Percentiles rank a stretch among this genome's conserved stretches.
Evolutionary conservation across 2,329 filamentous ascomycete species (phyloP).

Genomic region (Trichoderma polysporum): DNA sequence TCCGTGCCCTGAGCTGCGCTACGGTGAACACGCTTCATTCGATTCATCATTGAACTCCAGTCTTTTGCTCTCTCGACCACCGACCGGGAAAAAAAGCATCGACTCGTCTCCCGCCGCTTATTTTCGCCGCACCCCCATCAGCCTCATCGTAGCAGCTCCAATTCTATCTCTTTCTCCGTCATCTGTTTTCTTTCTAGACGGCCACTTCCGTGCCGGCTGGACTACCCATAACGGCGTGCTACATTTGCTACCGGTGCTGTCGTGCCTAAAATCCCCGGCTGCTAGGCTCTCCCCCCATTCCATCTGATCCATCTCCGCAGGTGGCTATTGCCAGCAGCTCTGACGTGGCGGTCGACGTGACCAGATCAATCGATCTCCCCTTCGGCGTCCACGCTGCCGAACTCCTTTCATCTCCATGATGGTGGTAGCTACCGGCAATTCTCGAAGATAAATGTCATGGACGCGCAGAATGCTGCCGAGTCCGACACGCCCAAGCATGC

Average conservation of each 20-base stretch:
- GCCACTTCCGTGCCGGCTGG: slow-evolving; percentile 2
- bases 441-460: slow-evolving; percentile 63
- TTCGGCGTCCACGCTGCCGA: slow-evolving; percentile 21
- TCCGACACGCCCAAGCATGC: slow-evolving; percentile 60
- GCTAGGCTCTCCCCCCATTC: slow-evolving; percentile 1
- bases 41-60: slow-evolving; percentile 9
- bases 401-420: slow-evolving; percentile 49
- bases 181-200: not conserved
- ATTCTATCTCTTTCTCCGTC: not conserved
- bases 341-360: slow-evolving; percentile 19
- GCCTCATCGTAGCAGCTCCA: not conserved
- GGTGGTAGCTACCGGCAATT: slow-evolving; percentile 53
- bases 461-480: slow-evolving; percentile 67
- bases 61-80: slow-evolving; percentile 12
- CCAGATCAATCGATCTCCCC: slow-evolving; percentile 20
- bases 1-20: slow-evolving; percentile 17
- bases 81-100: slow-evolving; percentile 9
- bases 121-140: slow-evolving; percentile 2
- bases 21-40: slow-evolving; percentile 15
- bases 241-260: slow-evolving; percentile 7
- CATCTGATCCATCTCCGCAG: slow-evolving; percentile 19
- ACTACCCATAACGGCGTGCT: not conserved
- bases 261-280: slow-evolving; percentile 17
- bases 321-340: slow-evolving; percentile 18
- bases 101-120: slow-evolving; percentile 2